Percentiles rank a stretch among this genome's conserved stretches.
These are phyloP conservation scores for Lactarius trivialis DNA, from an alignment of 768 basidiomycete genomes.

Conservation along the genomic window DNA sequence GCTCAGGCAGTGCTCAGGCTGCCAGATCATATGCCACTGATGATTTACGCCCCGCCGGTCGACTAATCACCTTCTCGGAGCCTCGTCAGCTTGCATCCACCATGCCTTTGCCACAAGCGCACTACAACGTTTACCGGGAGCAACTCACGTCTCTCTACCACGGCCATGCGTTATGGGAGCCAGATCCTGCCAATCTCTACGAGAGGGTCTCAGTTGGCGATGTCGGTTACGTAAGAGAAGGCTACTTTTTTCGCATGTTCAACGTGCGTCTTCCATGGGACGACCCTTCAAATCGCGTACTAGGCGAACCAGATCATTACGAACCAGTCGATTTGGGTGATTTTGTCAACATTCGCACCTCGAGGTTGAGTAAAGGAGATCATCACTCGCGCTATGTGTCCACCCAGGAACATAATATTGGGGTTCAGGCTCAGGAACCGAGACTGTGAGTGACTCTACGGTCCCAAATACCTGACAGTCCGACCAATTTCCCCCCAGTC, in stretches of 20 bases:
- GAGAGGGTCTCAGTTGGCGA: slow-evolving; percentile 21
- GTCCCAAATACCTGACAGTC: background rate
- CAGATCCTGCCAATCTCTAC: slow-evolving; percentile 21
- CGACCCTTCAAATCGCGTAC: background rate
- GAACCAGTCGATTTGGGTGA: slow-evolving; percentile 1
- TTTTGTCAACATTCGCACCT: background rate
- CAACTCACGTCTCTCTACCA: slow-evolving; percentile 19
- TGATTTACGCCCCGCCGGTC: background rate
- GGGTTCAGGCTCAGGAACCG: background rate
- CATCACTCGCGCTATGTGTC: slow-evolving; percentile 3
- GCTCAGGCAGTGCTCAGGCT: too few species aligned
- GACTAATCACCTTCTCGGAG: background rate
- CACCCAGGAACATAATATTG: background rate
- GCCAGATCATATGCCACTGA: too few species aligned
- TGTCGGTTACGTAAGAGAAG: slow-evolving; percentile 23
- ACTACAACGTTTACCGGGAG: slow-evolving; percentile 20
- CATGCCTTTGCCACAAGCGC: slow-evolving; percentile 8
- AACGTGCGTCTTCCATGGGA: slow-evolving; percentile 14
- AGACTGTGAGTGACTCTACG: background rate
- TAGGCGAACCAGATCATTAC: background rate
- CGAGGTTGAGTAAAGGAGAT: background rate
- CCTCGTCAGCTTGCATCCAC: background rate
- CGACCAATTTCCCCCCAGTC: background rate
- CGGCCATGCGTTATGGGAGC: slow-evolving; percentile 23
- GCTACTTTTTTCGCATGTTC: slow-evolving; percentile 21